These are phyloP conservation scores for Saccharomyces hybrid DNA, from an alignment of 1,139 yeast species.

Conservation along the genomic window DNA sequence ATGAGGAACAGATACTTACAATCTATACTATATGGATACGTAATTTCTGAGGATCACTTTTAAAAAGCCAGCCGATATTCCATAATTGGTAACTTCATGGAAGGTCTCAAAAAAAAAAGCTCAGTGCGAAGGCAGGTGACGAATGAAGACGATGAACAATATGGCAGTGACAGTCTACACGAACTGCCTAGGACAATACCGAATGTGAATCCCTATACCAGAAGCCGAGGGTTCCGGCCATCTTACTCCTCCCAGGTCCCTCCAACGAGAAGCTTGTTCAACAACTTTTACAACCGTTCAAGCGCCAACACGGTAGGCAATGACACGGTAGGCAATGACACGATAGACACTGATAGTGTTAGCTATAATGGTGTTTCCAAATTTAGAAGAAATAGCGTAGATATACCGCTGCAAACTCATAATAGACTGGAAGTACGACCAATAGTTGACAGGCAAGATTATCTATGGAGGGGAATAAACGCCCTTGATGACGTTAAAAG, in stretches of 20 bases:
- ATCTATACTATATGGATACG: neutral
- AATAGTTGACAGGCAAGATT: conserved; percentile 56
- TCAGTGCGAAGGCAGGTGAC: conserved; percentile 2
- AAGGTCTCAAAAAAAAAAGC: neutral
- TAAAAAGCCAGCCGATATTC: neutral
- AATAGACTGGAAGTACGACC: conserved; percentile 41
- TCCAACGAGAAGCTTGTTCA: neutral
- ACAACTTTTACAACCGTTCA: neutral
- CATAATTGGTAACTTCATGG: neutral
- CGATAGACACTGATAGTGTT: neutral
- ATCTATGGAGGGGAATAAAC: conserved; percentile 77
- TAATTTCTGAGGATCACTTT: neutral
- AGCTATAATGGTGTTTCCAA: neutral
- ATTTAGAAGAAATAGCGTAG: neutral
- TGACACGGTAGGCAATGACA: neutral
- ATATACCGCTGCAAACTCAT: neutral
- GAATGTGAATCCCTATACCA: neutral
- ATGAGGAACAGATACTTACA: neutral
- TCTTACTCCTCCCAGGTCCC: neutral
- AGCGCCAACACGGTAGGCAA: neutral
- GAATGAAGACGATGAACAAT: conserved; percentile 1
- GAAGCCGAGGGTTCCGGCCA: neutral
- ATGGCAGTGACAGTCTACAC: neutral
- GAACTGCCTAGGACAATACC: conserved; percentile 4
- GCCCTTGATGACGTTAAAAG: conserved; percentile 66